These are phyloP conservation scores for Ceratocystis cacaofunesta DNA, from an alignment of 2,329 filamentous ascomycete genomes.

Conservation along the genomic window DNA sequence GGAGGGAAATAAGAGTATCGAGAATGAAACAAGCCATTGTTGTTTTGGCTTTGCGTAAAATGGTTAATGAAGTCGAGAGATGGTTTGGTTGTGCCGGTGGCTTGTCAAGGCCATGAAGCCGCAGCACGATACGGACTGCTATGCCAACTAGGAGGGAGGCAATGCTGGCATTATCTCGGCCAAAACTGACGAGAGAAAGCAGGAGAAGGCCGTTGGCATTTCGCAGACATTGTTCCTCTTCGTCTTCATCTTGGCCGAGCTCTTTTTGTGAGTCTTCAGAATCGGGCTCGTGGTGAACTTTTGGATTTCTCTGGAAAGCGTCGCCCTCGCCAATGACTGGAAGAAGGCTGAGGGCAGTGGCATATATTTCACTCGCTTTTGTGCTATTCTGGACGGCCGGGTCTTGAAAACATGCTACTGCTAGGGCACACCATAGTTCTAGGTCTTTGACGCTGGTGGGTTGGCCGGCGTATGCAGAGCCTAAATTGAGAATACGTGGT, in stretches of 20 bases:
- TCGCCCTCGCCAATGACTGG: slow-evolving; percentile 22
- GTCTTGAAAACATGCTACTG: slow-evolving; percentile 42
- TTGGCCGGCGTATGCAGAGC: slow-evolving; percentile 28
- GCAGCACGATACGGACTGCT: slow-evolving; percentile 36
- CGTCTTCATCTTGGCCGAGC: slow-evolving; percentile 28
- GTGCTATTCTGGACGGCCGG: slow-evolving; percentile 20
- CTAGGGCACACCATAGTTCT: slow-evolving; percentile 45
- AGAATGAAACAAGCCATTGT: slow-evolving; percentile 45
- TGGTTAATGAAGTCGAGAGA: slow-evolving; percentile 17
- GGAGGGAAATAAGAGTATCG: slow-evolving; percentile 41
- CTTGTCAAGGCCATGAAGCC: slow-evolving; percentile 18
- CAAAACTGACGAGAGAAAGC: slow-evolving; percentile 48
- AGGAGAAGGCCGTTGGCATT: slow-evolving; percentile 34
- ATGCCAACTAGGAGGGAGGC: slow-evolving; percentile 52
- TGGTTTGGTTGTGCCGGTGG: neutral
- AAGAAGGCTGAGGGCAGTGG: slow-evolving; percentile 34
- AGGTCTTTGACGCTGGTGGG: slow-evolving; percentile 33
- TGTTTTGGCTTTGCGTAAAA: slow-evolving; percentile 18
- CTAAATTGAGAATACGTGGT: slow-evolving; percentile 40
- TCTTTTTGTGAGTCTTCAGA: neutral
- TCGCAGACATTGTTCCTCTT: slow-evolving; percentile 29
- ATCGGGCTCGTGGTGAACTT: neutral
- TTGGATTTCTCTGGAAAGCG: neutral
- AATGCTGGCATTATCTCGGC: slow-evolving; percentile 36
- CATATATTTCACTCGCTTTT: slow-evolving; percentile 32